Evolutionary conservation across 345 rosid species (phyloP), one percentile per base, ranked within the genome.

Genomic region (Limnanthes douglasii): DNA sequence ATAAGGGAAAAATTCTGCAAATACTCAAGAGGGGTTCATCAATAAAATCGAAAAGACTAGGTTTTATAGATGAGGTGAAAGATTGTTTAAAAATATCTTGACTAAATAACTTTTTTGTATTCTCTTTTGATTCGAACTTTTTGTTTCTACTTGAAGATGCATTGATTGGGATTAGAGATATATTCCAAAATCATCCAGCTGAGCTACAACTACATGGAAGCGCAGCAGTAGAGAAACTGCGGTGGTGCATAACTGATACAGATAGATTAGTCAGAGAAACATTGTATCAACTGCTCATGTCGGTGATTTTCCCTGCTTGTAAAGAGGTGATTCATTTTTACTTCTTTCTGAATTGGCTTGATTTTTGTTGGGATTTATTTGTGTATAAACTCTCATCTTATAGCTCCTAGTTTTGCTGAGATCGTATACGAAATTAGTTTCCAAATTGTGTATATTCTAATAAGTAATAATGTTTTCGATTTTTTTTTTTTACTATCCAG

Each of bases 161-260:
- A 11, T 51, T 90, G 45, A 12, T 18, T 44, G 95, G 98, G 10
- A 59, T 90, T 51, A 63, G 47, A 45, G 82, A 90, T 65, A 62
- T 90, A 35, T 56, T 79, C 47, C 45, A 34, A 31, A 67, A 63
- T 57, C 40, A 79, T 65, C 95, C 92, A 12, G 66, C 41, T 13
- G 94, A 84, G 66, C 39, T 79, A 43, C 75, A 43, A 48, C 46
- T 49, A 34, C 92, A 62, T 36, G 70, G 56, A 48, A 68, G 61
- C 36, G 69, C 66, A 19, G 68, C 66, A 17, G 41, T 90, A 22
- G 73, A 77, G 44, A 84, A 66, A 54, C 65, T 90, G 17, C 76
- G 75, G 11, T 70, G 72, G 54, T 77, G 85, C 21, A 47, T 77
- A 13, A 48, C 65, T 53, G 98, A 90, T 61, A 73, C 61, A 44